A percentile compares a stretch with the other conserved stretches of the same genome.
These are phyloP conservation scores for Mycena chlorophos DNA, from an alignment of 768 basidiomycete genomes.

Conservation along the genomic window DNA sequence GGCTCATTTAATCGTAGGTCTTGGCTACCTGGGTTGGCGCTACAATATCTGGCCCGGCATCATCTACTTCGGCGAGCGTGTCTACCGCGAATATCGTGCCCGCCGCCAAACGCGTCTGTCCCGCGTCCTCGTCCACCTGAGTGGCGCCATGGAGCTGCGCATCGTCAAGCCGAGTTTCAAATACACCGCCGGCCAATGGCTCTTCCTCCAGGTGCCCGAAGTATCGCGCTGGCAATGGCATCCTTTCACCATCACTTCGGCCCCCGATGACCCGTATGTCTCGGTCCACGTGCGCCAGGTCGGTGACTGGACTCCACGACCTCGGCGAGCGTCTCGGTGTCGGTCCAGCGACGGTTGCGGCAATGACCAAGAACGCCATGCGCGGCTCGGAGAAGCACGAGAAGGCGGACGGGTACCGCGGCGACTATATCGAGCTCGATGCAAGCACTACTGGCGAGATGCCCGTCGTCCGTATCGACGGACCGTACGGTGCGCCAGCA, in stretches of 20 bases:
- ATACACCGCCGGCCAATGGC: slow-evolving; percentile 89
- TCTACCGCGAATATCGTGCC: slow-evolving; percentile 81
- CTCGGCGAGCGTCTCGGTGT: slow-evolving; percentile 86
- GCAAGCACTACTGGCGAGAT: slow-evolving; percentile 49
- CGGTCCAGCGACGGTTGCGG: slow-evolving; percentile 70
- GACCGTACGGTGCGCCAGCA: slow-evolving; percentile 92
- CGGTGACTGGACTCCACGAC: slow-evolving; percentile 79
- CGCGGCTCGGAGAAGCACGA: slow-evolving; percentile 69
- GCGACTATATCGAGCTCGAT: slow-evolving; percentile 82
- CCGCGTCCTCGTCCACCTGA: slow-evolving; percentile 86
- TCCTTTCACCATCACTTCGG: slow-evolving; percentile 94
- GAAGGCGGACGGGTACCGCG: slow-evolving; percentile 54
- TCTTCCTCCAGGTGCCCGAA: slow-evolving; percentile 87
- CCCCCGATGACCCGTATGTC: slow-evolving; percentile 91
- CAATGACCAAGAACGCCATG: slow-evolving; percentile 79
- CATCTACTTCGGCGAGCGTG: slow-evolving; percentile 83
- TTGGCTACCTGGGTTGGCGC: slow-evolving; percentile 89
- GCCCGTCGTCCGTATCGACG: slow-evolving; percentile 77
- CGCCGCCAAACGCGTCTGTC: slow-evolving; percentile 75
- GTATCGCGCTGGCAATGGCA: slow-evolving; percentile 88
- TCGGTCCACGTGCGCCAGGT: slow-evolving; percentile 92
- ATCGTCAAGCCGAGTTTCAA: slow-evolving; percentile 90
- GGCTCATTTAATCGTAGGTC: too few relatives aligned
- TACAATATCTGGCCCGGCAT: slow-evolving; percentile 92
- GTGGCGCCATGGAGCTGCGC: slow-evolving; percentile 90